phyloP scores from a whole-genome alignment of 2,329 filamentous ascomycete species.

The Colletotrichum sp. region DNA sequence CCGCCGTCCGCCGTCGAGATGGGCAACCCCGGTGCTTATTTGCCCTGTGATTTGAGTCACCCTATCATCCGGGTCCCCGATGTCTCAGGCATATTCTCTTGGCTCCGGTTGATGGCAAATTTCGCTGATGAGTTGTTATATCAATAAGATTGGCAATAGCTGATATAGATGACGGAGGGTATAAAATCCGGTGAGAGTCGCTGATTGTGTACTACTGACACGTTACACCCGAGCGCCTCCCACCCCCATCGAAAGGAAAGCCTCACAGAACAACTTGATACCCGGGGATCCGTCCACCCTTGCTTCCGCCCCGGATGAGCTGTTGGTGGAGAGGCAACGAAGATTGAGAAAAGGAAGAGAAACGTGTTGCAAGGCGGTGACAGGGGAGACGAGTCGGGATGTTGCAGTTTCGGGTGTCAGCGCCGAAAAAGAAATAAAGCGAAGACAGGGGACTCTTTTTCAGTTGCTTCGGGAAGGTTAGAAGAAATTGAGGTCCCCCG shows the following conservation, averaged over 20 bases:
- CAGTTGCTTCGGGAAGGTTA: not conserved
- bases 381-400: not conserved
- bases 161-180: not conserved
- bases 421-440: constrained; percentile 1
- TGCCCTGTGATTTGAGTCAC: not conserved
- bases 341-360: not conserved
- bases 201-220: not conserved
- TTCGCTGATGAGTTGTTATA: not conserved
- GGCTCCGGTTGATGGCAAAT: not conserved
- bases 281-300: not conserved
- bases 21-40: not conserved
- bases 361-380: constrained; percentile 6
- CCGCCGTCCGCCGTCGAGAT: not conserved
- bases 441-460: not conserved
- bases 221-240: not conserved
- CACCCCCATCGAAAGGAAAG: not conserved
- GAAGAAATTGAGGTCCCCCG: not conserved
- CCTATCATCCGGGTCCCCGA: not conserved
- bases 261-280: not conserved
- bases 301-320: not conserved
- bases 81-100: not conserved
- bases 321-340: not conserved
- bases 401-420: constrained; percentile 11
- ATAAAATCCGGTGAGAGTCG: not conserved
- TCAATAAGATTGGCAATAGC: not conserved